Evolutionary conservation across 352 stramenopile genomes (phyloP), one percentile per base, ranked within the genome.

Genomic region (Lagenidium sp.): DNA sequence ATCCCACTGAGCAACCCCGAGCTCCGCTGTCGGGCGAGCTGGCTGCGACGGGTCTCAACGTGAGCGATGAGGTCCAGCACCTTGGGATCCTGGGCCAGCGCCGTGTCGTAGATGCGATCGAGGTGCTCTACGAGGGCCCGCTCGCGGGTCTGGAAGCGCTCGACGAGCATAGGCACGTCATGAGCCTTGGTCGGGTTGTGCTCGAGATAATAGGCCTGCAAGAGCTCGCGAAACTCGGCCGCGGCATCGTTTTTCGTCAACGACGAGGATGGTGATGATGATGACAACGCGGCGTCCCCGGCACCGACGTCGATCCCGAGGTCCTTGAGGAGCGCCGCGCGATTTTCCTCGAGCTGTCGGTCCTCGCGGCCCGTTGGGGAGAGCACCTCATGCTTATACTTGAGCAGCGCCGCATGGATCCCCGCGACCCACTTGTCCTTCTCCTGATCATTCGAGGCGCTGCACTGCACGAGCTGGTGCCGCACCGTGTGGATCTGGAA

Each of bases 91-190:
- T 56, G 49, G 4, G 44, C 41, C 21, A 90, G 41, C 4, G 26
- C 34, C 0, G 78, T 83, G 7, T 64, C 63, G 41, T 88, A 85
- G 23, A 90, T 79, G 6, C 65, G 65, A 47, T 90, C 75, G 10
- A 90, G 47, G 26, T 86, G 75, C 12, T 68, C 59, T 0, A 88
- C 38, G 1, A 90, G 53, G 2, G 69, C 58, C 12, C 54, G 47
- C 46, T 90, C 76, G 11, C 75, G 63, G 4, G 55, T 47, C 24
- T 56, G 48, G 43, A 82, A 83, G 31, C 65, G 58, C 3, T 75
- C 57, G 0, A 79, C 5, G 13, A 80, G 54, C 60, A 84, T 79
- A 0, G 48, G 57, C 0, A 88, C 73, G 20, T 85, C 73, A 3
- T 70, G 54, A 3, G 69, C 44, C 48, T 90, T 90, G 18, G 53